Evolutionary conservation across 345 rosid genomes (phyloP).

Genomic region (Odontarrhena argentea): DNA sequence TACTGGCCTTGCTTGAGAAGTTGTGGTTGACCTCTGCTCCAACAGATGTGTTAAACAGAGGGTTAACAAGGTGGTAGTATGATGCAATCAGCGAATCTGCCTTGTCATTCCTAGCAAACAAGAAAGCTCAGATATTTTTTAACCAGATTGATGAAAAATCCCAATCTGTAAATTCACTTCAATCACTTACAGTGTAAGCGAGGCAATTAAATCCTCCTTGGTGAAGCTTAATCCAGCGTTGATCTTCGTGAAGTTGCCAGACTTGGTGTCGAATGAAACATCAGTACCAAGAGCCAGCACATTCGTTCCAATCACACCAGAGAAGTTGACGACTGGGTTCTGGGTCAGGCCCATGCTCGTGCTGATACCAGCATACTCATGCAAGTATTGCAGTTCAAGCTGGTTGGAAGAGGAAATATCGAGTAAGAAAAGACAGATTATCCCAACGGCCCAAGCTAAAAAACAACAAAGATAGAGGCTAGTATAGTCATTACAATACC

Average conservation of each 20-base stretch:
- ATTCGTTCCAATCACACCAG: constrained; percentile 76
- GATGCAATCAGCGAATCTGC: constrained; percentile 69
- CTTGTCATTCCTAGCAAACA: constrained; percentile 69
- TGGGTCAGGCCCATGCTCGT: constrained; percentile 82
- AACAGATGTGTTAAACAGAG: constrained; percentile 59
- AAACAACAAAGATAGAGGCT: background rate
- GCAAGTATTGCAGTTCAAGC: constrained; percentile 89
- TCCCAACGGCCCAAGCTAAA: background rate
- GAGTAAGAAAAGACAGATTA: background rate
- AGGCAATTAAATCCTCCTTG: constrained; percentile 69
- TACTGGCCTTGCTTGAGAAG: constrained; percentile 76
- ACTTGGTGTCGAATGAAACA: constrained; percentile 76
- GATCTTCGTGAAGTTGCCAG: constrained; percentile 73
- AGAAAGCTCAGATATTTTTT: background rate
- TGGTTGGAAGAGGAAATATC: constrained; percentile 38
- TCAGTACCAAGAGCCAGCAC: constrained; percentile 71
- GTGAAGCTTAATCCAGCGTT: constrained; percentile 76
- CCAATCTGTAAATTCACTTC: background rate
- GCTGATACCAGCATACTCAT: constrained; percentile 80
- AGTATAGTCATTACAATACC: constrained; percentile 42
- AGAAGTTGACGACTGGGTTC: constrained; percentile 74
- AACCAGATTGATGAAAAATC: background rate
- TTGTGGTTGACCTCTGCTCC: constrained; percentile 81
- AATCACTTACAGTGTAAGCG: constrained; percentile 66
- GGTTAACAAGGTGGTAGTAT: constrained; percentile 74